A percentile compares a stretch with the other conserved stretches of the same genome.
These are phyloP conservation scores for Chytriomyces hyalinus DNA, from an alignment of 192 early-diverging fungal genomes.

Conservation along the genomic window DNA sequence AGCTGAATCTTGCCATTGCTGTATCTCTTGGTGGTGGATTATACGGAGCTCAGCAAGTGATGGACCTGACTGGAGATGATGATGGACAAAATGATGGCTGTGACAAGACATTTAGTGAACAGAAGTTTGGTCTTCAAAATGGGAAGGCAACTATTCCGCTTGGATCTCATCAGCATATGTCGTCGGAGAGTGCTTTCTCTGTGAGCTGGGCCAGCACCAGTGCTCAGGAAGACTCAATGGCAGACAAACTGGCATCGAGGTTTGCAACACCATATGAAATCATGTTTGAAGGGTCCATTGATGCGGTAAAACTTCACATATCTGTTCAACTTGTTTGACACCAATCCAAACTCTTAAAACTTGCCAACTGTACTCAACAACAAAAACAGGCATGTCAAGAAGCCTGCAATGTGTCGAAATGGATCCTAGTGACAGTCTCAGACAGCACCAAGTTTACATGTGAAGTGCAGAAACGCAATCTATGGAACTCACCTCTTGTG, in stretches of 20 bases:
- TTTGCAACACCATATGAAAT: constrained; percentile 41
- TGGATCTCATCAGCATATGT: neutral
- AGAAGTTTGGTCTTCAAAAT: no score
- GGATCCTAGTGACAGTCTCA: constrained; percentile 60
- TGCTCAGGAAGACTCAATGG: constrained; percentile 35
- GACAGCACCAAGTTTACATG: constrained; percentile 77
- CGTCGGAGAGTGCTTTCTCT: neutral
- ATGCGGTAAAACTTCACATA: constrained; percentile 53
- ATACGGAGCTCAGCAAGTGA: no score
- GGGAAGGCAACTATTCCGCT: neutral
- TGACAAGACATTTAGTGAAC: no score
- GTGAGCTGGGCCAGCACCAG: neutral
- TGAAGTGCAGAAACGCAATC: no score
- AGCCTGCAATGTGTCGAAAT: constrained; percentile 80
- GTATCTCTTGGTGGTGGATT: neutral
- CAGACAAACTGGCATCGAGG: constrained; percentile 83
- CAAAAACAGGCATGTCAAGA: constrained; percentile 63
- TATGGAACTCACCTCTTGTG: no score
- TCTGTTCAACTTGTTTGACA: constrained; percentile 51
- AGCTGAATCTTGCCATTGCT: no score
- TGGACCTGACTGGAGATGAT: no score
- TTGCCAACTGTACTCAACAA: neutral
- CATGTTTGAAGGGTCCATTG: constrained; percentile 15
- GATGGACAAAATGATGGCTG: no score
- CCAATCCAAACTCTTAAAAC: neutral